These are phyloP conservation scores for Penicillium sp. DNA, from an alignment of 2,329 filamentous ascomycete genomes.

Conservation along the genomic window DNA sequence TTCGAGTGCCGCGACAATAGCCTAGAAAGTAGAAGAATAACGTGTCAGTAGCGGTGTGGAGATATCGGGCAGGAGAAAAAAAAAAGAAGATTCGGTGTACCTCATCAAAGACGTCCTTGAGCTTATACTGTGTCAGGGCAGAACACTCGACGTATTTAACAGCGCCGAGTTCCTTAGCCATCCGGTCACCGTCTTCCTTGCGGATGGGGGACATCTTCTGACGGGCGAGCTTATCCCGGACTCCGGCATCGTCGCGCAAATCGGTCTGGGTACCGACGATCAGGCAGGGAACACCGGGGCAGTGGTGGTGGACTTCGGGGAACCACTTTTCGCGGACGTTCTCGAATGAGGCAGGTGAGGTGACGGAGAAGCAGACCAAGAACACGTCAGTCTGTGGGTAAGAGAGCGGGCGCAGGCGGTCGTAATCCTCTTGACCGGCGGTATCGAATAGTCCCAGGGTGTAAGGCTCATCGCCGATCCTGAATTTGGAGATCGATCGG, in stretches of 20 bases:
- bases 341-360: conserved; percentile 94
- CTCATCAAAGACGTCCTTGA: conserved; percentile 99
- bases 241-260: conserved; percentile 82
- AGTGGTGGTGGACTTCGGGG: conserved; percentile 97
- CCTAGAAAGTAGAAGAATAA: conserved; percentile 53
- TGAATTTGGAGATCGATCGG: conserved; percentile 40
- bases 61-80: neutral
- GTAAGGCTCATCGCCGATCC: conserved; percentile 99
- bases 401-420: conserved; percentile 90
- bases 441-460: conserved; percentile 98
- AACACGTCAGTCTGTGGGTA: conserved; percentile 99
- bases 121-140: conserved; percentile 93
- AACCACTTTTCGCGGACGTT: conserved; percentile 99
- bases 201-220: conserved; percentile 94
- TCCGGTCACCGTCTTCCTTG: conserved; percentile 89
- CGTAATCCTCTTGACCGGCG: conserved; percentile 98
- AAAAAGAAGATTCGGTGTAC: conserved; percentile 50
- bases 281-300: conserved; percentile 93
- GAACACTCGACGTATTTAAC: conserved; percentile 99
- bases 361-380: conserved; percentile 98
- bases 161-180: conserved; percentile 95
- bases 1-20: conserved; percentile 92
- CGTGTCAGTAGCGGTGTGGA: neutral
- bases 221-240: conserved; percentile 87
- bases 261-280: conserved; percentile 98